phyloP scores from a whole-genome alignment of 305 asterid species.

The Solanum hybrid region DNA sequence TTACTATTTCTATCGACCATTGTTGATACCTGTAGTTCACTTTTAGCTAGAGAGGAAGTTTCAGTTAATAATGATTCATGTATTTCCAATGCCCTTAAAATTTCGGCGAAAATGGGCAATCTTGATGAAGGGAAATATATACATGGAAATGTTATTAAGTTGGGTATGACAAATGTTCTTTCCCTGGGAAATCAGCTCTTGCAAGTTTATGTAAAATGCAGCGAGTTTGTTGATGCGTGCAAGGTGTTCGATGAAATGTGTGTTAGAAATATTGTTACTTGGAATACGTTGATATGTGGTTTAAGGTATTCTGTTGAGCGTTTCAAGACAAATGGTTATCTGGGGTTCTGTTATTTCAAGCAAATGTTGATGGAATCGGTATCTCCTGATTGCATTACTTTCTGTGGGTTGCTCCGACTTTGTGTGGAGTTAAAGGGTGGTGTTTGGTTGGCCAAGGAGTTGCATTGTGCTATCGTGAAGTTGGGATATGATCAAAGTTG shows the following conservation, averaged over 20 bases:
- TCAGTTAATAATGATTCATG: background rate
- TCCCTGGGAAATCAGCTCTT: slow-evolving; percentile 19
- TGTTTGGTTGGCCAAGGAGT: slow-evolving; percentile 4
- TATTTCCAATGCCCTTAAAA: slow-evolving; percentile 14
- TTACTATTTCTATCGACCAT: background rate
- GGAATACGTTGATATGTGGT: slow-evolving; percentile 20
- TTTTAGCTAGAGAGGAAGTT: background rate
- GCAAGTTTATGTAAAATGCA: slow-evolving; percentile 10
- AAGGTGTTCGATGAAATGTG: slow-evolving; percentile 21
- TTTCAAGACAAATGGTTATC: background rate
- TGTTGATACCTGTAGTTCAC: background rate
- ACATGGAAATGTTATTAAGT: slow-evolving; percentile 13
- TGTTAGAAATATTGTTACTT: slow-evolving; percentile 14
- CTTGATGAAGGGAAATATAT: slow-evolving; percentile 6
- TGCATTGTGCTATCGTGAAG: slow-evolving; percentile 23
- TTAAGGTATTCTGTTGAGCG: background rate
- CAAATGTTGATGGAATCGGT: slow-evolving; percentile 19
- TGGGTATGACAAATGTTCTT: slow-evolving; percentile 1
- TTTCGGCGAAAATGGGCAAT: slow-evolving; percentile 12
- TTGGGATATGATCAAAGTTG: slow-evolving; percentile 13
- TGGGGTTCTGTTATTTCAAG: slow-evolving; percentile 19
- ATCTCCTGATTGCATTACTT: slow-evolving; percentile 25
- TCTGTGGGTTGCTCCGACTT: slow-evolving; percentile 16
- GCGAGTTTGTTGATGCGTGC: slow-evolving; percentile 1
- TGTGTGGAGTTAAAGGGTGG: background rate